These are phyloP conservation scores for Leptoxyphium fumago DNA, from an alignment of 2,329 filamentous ascomycete genomes.

Conservation along the genomic window DNA sequence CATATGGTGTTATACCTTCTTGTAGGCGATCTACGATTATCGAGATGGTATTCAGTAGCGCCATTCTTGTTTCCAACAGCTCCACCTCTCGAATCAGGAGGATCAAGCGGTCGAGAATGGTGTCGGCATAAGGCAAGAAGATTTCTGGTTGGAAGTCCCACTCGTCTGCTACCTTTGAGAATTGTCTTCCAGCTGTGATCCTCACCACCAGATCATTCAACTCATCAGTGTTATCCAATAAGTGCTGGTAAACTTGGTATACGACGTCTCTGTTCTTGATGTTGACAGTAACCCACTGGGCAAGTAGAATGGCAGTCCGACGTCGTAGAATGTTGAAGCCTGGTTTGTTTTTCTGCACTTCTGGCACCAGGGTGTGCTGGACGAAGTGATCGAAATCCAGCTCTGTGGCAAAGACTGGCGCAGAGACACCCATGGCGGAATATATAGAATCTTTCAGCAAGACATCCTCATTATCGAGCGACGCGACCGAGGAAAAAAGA, in stretches of 20 bases:
- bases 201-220: constrained; percentile 84
- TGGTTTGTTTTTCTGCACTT: constrained; percentile 54
- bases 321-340: constrained; percentile 73
- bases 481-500: constrained; percentile 68
- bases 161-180: constrained; percentile 68
- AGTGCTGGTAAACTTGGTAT: constrained; percentile 78
- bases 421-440: constrained; percentile 76
- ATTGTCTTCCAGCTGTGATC: constrained; percentile 75
- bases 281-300: constrained; percentile 76
- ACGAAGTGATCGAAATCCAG: constrained; percentile 79
- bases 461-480: constrained; percentile 50
- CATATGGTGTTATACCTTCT: constrained; percentile 49
- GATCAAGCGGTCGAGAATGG: constrained; percentile 60
- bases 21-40: constrained; percentile 72
- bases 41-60: constrained; percentile 72
- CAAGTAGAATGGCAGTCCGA: constrained; percentile 75
- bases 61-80: constrained; percentile 77
- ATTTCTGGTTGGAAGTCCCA: constrained; percentile 61
- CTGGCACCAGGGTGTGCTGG: constrained; percentile 56
- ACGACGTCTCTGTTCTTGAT: constrained; percentile 55
- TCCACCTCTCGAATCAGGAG: constrained; percentile 65
- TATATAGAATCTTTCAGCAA: constrained; percentile 89
- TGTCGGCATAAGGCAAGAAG: constrained; percentile 65
- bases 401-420: constrained; percentile 55
- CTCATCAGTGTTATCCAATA: constrained; percentile 58